A percentile compares a stretch with the other conserved stretches of the same genome.
Evolutionary conservation across 139 green algal genomes (phyloP).

Genomic region (Dunaliella sp.): DNA sequence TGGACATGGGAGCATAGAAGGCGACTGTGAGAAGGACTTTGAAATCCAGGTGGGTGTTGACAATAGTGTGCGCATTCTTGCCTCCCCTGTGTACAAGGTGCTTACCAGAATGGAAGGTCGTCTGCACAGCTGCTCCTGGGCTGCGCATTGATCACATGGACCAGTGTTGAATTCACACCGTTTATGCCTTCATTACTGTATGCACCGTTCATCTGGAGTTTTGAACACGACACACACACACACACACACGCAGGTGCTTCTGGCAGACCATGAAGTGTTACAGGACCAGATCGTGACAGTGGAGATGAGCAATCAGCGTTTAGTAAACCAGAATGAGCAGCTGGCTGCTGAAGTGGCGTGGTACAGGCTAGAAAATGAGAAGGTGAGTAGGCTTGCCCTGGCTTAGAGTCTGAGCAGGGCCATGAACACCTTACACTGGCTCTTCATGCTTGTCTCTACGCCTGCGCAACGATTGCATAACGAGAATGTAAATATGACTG

Average conservation of each 20-base stretch:
- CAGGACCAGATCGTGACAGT: slow-evolving; percentile 34
- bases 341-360: slow-evolving; percentile 9
- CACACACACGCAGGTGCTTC: slow-evolving; percentile 28
- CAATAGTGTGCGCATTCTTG: neutral
- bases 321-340: slow-evolving; percentile 2
- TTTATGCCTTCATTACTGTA: too few species aligned
- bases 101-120: neutral
- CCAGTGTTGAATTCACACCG: too few species aligned
- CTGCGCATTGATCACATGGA: too few species aligned
- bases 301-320: slow-evolving; percentile 28
- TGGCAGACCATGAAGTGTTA: slow-evolving; percentile 36
- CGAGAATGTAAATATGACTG: too few species aligned
- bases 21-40: slow-evolving; percentile 26
- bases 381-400: neutral
- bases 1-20: neutral
- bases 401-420: too few species aligned
- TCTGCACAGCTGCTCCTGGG: neutral
- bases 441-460: too few species aligned
- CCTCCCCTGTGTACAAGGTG: neutral
- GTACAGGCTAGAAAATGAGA: slow-evolving; percentile 18
- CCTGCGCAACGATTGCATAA: too few species aligned
- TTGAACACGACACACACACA: too few species aligned
- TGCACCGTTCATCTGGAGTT: too few species aligned
- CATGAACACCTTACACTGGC: too few species aligned
- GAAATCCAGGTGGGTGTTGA: slow-evolving; percentile 29